Conservation (phyloP, 768 basidiomycete genomes). For the Cystofilobasidium capitatum region DNA sequence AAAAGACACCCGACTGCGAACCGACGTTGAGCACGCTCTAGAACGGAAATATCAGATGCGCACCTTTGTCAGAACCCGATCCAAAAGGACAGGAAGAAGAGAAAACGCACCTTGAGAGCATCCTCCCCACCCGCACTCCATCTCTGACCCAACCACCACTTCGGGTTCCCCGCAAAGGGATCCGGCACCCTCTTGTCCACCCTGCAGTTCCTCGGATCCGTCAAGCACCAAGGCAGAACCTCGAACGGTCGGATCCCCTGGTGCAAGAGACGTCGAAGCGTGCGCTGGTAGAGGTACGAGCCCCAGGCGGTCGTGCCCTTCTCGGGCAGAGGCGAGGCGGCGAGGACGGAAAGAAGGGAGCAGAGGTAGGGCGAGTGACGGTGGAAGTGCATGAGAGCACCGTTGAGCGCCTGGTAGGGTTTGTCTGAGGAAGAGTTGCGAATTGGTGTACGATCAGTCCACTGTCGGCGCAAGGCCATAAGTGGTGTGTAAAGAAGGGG, state of each 20-base stretch:
- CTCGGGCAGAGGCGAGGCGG: constrained; percentile 59
- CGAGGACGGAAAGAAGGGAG: constrained; percentile 89
- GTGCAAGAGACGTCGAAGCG: constrained; percentile 73
- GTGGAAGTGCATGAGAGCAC: constrained; percentile 87
- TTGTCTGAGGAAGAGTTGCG: constrained; percentile 48
- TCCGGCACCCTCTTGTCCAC: constrained; percentile 87
- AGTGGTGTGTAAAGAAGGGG: background rate
- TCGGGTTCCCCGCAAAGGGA: constrained; percentile 58
- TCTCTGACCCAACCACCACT: constrained; percentile 55
- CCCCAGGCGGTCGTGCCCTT: constrained; percentile 88
- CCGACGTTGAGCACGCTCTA: constrained; percentile 38
- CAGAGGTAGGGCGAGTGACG: constrained; percentile 90
- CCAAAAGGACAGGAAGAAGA: background rate
- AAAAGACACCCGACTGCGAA: constrained; percentile 52
- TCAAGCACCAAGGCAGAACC: constrained; percentile 89
- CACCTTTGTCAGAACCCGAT: background rate
- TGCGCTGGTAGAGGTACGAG: constrained; percentile 75
- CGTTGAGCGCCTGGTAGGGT: constrained; percentile 69
- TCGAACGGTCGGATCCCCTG: constrained; percentile 71
- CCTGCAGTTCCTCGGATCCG: constrained; percentile 82
- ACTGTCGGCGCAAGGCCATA: background rate
- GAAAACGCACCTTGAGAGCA: constrained; percentile 26
- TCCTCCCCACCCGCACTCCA: constrained; percentile 49
- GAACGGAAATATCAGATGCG: background rate
- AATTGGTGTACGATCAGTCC: background rate